Base-by-base conservation (phyloP, 2,329 filamentous ascomycete species). In the Boeremia lycopersici region DNA sequence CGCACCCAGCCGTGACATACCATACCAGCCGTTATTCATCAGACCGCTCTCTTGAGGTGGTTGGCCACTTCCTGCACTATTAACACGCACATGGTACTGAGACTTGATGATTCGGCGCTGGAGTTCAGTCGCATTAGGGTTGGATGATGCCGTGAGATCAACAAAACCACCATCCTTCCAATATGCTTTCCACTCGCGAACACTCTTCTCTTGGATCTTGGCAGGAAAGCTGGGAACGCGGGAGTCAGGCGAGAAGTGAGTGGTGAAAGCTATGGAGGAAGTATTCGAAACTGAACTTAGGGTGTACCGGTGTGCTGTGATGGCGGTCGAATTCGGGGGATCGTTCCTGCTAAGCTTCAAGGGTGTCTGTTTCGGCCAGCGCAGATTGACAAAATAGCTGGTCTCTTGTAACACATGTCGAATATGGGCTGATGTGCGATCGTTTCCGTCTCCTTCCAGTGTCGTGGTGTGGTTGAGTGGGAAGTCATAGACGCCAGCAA, bases 21-120 rank as follows among this genome's bases (percentile, higher is more conserved):
- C 81, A 52, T 82, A 82, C 81, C 81, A 83, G 12, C 81, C 78
- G 63, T 83, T 72, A 54, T 82, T 83, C 36, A 80, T 78, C 11
- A 83, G 70, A 2, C 80, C 80, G 62, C 64, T 66, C 55, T 69
- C 79, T 63, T 83, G 81, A 0, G 80, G 79, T 1, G 79, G 75
- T 2, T 79, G 77, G 41, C 76, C 75, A 35, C 71, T 69, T 0
- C 78, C 79, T 30, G 81, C 81, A n/a, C 76, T 79, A 62, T 84
- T 83, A 6, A 84, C 76, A 2, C 78, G 78, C 2, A 80, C 71
- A 9, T 83, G 75, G 59, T 84, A 83, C 55, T 82, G 80, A 0
- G 81, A 83, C 19, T 79, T 68, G 46, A 84, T 78, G 13, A 78
- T 79, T 25, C 80, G 76, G 10, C 79, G 72, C 61, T 84, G 81